Evolutionary conservation across 2,329 filamentous ascomycete genomes (phyloP).

Genomic region (Trichoderma citrinoviride): DNA sequence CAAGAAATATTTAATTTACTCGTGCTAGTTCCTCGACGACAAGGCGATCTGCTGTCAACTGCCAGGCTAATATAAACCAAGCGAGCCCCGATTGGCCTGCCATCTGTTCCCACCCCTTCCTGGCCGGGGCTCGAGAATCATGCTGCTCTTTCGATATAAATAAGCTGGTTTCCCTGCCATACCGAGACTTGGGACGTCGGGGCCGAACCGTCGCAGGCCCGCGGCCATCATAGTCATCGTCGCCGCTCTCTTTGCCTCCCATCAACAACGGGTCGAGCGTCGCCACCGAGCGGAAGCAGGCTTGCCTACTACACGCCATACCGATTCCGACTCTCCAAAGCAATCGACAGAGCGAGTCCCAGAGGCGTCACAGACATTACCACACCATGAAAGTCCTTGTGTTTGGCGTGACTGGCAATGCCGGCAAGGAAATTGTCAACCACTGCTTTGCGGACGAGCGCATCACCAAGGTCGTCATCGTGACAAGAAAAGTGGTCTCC

Average conservation of each 20-base stretch:
- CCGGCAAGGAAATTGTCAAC: slow-evolving; percentile 52
- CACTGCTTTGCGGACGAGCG: slow-evolving; percentile 48
- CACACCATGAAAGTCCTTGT: slow-evolving; percentile 57
- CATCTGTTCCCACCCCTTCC: neutral
- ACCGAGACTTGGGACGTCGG: slow-evolving; percentile 13
- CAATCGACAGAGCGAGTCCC: neutral
- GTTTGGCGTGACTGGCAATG: slow-evolving; percentile 56
- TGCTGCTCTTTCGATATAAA: neutral
- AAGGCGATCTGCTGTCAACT: slow-evolving; percentile 16
- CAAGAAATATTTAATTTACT: slow-evolving; percentile 16
- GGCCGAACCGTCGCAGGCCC: neutral
- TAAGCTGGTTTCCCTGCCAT: neutral
- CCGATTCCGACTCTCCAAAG: neutral
- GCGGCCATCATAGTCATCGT: neutral
- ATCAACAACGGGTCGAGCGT: neutral
- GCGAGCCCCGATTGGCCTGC: neutral
- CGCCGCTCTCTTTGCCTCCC: neutral
- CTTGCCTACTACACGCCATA: neutral
- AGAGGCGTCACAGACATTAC: neutral
- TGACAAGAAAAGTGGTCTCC: slow-evolving; percentile 48
- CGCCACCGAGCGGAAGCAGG: neutral
- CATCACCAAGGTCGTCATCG: slow-evolving; percentile 51
- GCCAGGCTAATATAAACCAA: slow-evolving; percentile 2
- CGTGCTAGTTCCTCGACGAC: neutral
- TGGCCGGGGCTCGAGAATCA: neutral